phyloP scores from a whole-genome alignment of 2,329 filamentous ascomycete species.

The Neurospora sp. region DNA sequence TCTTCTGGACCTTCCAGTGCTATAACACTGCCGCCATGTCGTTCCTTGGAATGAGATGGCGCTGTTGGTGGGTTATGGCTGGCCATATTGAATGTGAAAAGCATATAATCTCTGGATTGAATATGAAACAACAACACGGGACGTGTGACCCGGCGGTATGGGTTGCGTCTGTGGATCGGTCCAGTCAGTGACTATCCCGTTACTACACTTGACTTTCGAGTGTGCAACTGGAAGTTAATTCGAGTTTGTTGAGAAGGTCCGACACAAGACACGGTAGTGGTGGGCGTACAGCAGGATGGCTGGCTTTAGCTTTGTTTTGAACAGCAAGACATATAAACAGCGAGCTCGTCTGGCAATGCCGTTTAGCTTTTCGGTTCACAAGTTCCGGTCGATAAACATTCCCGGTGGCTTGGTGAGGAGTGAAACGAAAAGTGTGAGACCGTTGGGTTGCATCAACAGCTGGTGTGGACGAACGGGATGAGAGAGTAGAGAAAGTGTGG shows the following conservation, averaged over 20 bases:
- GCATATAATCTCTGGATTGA: background rate
- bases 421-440: background rate
- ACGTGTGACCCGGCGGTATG: background rate
- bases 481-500: background rate
- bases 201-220: background rate
- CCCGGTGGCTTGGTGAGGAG: background rate
- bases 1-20: conserved; percentile 50
- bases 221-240: background rate
- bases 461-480: background rate
- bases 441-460: background rate
- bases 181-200: background rate
- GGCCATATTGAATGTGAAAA: background rate
- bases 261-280: background rate
- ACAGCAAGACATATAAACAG: background rate
- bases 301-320: background rate
- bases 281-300: background rate
- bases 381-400: background rate
- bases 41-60: background rate
- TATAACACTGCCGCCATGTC: conserved; percentile 39
- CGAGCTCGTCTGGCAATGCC: background rate
- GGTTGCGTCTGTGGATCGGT: background rate
- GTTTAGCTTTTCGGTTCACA: background rate
- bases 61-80: background rate
- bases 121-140: background rate
- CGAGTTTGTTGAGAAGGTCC: background rate